These are phyloP conservation scores for Termitomyces heimii DNA, from an alignment of 768 basidiomycete species.

Conservation along the genomic window DNA sequence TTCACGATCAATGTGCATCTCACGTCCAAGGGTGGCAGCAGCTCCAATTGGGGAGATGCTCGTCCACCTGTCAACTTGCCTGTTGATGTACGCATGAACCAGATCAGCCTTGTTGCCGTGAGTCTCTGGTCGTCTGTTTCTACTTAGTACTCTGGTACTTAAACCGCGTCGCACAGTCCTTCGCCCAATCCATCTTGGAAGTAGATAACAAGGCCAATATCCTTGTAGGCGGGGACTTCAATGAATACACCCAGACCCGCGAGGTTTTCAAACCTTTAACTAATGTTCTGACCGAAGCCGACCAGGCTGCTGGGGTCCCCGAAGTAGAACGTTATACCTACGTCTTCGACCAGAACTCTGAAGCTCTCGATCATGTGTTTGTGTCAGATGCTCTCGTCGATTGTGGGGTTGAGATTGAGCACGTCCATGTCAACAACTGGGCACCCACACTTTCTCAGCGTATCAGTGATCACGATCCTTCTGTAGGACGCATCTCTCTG, in stretches of 20 bases:
- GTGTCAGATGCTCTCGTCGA: slow-evolving; percentile 37
- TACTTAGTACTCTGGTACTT: background rate
- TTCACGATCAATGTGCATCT: slow-evolving; percentile 60
- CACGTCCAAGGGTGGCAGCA: slow-evolving; percentile 51
- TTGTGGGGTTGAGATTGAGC: slow-evolving; percentile 42
- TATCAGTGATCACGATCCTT: slow-evolving; percentile 59
- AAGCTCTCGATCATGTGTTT: slow-evolving; percentile 58
- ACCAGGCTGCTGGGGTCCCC: slow-evolving; percentile 41
- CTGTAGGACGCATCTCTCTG: slow-evolving; percentile 42
- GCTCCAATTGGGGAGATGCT: slow-evolving; percentile 48
- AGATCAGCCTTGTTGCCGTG: slow-evolving; percentile 47
- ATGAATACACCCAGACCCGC: slow-evolving; percentile 51
- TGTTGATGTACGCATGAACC: slow-evolving; percentile 39
- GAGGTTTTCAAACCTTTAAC: slow-evolving; percentile 42
- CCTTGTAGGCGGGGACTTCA: slow-evolving; percentile 55
- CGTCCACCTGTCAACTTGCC: slow-evolving; percentile 54
- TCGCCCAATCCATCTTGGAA: slow-evolving; percentile 38
- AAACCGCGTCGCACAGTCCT: slow-evolving; percentile 27
- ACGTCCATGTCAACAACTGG: slow-evolving; percentile 61
- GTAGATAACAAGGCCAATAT: slow-evolving; percentile 40
- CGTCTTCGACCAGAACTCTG: slow-evolving; percentile 50
- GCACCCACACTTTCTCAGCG: slow-evolving; percentile 32
- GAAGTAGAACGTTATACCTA: slow-evolving; percentile 55
- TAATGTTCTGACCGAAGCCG: slow-evolving; percentile 38
- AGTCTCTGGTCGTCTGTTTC: slow-evolving; percentile 12